Conservation (phyloP, 371 early-diverging fungal genomes). For the Haplosporangium sp. region DNA sequence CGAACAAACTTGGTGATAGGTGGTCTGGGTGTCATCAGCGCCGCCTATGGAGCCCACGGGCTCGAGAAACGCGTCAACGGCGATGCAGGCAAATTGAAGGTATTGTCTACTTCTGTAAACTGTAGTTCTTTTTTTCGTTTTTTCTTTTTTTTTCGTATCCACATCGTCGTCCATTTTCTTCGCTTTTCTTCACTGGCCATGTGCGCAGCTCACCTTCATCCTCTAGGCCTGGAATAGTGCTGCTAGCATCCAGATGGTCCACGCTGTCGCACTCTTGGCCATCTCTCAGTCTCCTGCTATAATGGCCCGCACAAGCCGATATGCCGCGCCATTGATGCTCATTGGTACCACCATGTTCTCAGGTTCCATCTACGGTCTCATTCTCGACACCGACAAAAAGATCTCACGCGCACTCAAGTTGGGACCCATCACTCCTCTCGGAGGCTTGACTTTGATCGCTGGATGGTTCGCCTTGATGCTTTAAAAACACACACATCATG, state of each 20-base stretch:
- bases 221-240: constrained; percentile 73
- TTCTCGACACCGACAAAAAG: constrained; percentile 52
- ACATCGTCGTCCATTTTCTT: background rate
- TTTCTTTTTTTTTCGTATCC: background rate
- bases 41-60: constrained; percentile 85
- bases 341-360: constrained; percentile 76
- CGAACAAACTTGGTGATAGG: constrained; percentile 55
- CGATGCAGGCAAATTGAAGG: constrained; percentile 65
- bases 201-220: background rate
- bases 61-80: constrained; percentile 72
- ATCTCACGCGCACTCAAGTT: constrained; percentile 57
- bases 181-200: too few species aligned
- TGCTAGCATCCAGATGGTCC: constrained; percentile 75
- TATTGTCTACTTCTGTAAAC: background rate
- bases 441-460: constrained; percentile 75
- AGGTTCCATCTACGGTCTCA: constrained; percentile 71
- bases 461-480: constrained; percentile 80
- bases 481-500: constrained; percentile 16
- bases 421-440: constrained; percentile 82
- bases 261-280: constrained; percentile 71
- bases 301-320: constrained; percentile 54
- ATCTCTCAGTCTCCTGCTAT: constrained; percentile 59
- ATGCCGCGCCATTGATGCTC: constrained; percentile 61
- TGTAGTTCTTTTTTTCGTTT: background rate
- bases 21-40: constrained; percentile 73